Evolutionary conservation across 805 yeast species (phyloP), one percentile per base, ranked within the genome.

Genomic region (Ogataea naganishii): DNA sequence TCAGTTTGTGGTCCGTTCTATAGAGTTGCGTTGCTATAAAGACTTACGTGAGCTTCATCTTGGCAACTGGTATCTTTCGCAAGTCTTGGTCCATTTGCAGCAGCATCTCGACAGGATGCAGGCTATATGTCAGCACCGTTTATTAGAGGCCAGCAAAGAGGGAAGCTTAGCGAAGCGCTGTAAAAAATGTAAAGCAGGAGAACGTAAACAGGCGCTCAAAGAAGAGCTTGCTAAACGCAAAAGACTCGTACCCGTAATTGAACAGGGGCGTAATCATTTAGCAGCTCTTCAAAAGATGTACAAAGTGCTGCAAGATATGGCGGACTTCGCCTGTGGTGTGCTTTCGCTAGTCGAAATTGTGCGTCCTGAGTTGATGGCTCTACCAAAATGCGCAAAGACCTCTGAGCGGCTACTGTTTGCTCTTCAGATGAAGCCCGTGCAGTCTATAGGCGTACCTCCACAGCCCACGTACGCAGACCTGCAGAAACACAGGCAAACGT

Each of bases 371-470:
- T n/a, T n/a, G n/a, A n/a, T 53, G 18, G 38, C 43, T 14, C 38
- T 49, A 7, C 60, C 62, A 2, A 49, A 47, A 26, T 32, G 39
- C 18, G 38, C 46, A 35, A 47, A 42, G 31, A 49, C 41, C 8
- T 33, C 53, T 3, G 56, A 49, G 36, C 56, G 56, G 26, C 38
- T 60, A 21, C 47, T 69, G 12, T 76, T 66, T 46, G 56, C 65
- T 7, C 56, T 85, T 26, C 69, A 94, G 40, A 66, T 84, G 69
- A 85, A 84, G 49, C 75, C 92, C 4, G 83, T 80, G 58, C 70
- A 79, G 14, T 69, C 85, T 0, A 79, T 86, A 14, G 95, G 94
- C 1, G 74, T 75, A 8, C 96, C 96, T 1, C 66, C 64, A 18
- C 44, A 72, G 24, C 86, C 89, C 3, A 47, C 61, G 0, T 76